Evolutionary conservation across 306 rosid species (phyloP), one percentile per base, ranked within the genome.

Genomic region (Cajanus cajan): DNA sequence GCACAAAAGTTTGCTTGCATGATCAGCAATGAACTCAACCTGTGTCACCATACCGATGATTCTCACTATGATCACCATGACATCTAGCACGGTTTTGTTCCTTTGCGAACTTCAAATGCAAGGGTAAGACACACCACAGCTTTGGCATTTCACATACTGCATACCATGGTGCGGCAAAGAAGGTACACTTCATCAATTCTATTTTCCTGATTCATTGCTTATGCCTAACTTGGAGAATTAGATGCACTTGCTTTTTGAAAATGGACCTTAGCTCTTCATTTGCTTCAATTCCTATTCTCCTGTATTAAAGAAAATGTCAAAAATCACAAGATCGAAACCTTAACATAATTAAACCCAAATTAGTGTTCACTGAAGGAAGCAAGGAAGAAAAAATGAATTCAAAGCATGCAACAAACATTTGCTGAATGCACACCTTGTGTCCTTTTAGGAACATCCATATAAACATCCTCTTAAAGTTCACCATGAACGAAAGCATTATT

Each of bases 221-320:
- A 51, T 86, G 90, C 79, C 73, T 90, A 50, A 95, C 96, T 89
- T 85, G 97, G 81, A 95, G 97, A 83, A 95, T 81, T 69, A 95
- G 97, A 84, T 92, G 98, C 75, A 95, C 97, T 78, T 87, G 89
- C 88, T 84, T 92, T 78, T 91, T 90, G 83, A 91, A 95, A 82
- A 93, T 95, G 79, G 93, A 82, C 82, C 99, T 88, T 44, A 95
- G 94, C 86, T 95, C 99, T 79, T 91, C 99, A 76, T 95, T 93
- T 41, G 99, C 99, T 83, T 93, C 99, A 37, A 89, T 84, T 79
- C 99, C 99, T 51, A 95, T 95, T 84, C 96, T 91, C 94, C 99
- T 95, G 92, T 78, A 24, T 63, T 43, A 66, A 66, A 59, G 58
- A 72, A n/a, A 85, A 66, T 36, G 36, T 34, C 44, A 39, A 63